Evolutionary conservation across 2,329 filamentous ascomycete species (phyloP), one percentile per base, ranked within the genome.

Genomic region (Beauveria medogensis): DNA sequence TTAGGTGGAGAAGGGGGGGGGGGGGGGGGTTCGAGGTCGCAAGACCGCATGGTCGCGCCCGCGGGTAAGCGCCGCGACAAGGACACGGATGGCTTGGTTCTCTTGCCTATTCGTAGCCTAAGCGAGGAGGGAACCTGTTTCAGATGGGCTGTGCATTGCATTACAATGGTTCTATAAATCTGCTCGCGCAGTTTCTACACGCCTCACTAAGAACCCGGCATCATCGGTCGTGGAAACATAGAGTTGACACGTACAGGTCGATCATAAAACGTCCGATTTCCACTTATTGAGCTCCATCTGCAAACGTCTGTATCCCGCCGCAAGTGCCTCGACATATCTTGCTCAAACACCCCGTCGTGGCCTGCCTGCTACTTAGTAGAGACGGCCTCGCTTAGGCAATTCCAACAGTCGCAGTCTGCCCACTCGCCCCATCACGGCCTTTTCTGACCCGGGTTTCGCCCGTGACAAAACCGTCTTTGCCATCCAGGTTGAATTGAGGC

Each of bases 241-340:
- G 44, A 48, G 26, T 20, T 48, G 30, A 10, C 20, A 22, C 16
- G 9, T 24, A 26, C 40, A 44, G 22, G 37, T 20, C 55, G 55
- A 57, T 50, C 55, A 14, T 37, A 18, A 55, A 57, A 57, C 30
- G 55, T 40, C 46, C 44, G 43, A 50, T 57, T 48, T 50, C 30
- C 44, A 30, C 44, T 24, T 20, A 28, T 24, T 20, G n/a, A 28
- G 24, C 22, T 55, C 24, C 37, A 5, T 37, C 18, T 52, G 30
- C 20, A 52, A 52, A 37, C 28, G 28, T 28, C 7, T 34, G 14
- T 44, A 12, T 30, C 9, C 24, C 34, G 34, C 34, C 34, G 34
- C 34, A 16, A 16, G 34, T 16, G 34, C 14, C 34, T 37, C 14
- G 14, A 37, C 34, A 37, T 37, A 5, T 37, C 14, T 16, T 37